Conservation (phyloP, 2,329 filamentous ascomycete genomes). For the Knoxdaviesia proteae region DNA sequence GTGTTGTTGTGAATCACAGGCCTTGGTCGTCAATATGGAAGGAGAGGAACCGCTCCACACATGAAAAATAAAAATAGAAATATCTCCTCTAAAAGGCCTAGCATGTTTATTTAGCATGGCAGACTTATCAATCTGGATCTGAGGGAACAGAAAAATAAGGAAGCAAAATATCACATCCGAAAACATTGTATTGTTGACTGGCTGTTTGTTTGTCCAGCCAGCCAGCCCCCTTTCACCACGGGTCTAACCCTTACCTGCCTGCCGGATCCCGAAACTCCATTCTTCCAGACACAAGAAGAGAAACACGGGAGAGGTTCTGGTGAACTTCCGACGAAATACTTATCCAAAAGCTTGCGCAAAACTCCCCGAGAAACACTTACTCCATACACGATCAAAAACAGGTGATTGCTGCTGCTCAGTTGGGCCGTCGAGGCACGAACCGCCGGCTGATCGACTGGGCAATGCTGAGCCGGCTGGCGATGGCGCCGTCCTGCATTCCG, state of each 20-base stretch:
- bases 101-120: too few species aligned
- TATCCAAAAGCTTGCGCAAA: not conserved
- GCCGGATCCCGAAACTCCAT: too few species aligned
- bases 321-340: not conserved
- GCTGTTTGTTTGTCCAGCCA: too few species aligned
- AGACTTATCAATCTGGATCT: too few species aligned
- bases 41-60: too few species aligned
- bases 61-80: too few species aligned
- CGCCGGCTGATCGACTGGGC: slow-evolving; percentile 4
- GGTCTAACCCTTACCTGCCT: too few species aligned
- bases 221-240: too few species aligned
- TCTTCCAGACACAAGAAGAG: not conserved
- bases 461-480: slow-evolving; percentile 22
- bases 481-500: slow-evolving; percentile 41
- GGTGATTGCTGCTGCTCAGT: not conserved
- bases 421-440: slow-evolving; percentile 3
- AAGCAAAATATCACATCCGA: not conserved
- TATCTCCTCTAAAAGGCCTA: too few species aligned
- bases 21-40: too few species aligned
- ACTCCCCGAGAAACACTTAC: not conserved
- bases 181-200: not conserved
- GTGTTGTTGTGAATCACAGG: too few species aligned
- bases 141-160: not conserved
- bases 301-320: not conserved
- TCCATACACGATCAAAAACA: not conserved